Percentiles rank a stretch among this genome's conserved stretches.
phyloP scores from a whole-genome alignment of 179 eudicot species.

The Beta corolliflora region DNA sequence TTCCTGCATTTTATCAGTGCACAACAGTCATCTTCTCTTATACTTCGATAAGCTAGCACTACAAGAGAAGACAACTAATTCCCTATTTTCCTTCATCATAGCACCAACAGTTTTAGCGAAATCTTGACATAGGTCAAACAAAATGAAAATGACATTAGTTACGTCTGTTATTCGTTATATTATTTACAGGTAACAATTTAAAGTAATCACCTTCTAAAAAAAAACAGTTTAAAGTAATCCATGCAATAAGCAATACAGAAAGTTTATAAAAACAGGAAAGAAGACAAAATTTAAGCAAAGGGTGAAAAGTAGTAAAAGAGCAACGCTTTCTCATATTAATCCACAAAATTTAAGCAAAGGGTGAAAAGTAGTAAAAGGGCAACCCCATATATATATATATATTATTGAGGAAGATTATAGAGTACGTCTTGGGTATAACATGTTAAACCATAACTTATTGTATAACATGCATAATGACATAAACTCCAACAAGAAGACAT shows the following conservation, averaged over 20 bases:
- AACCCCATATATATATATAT: not conserved
- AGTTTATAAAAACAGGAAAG: not conserved
- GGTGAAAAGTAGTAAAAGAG: not conserved
- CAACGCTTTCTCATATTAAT: not conserved
- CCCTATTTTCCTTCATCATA: not conserved
- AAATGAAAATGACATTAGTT: not conserved
- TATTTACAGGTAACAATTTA: too few relatives aligned
- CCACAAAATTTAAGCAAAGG: not conserved
- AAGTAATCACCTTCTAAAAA: too few relatives aligned
- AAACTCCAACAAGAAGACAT: too few relatives aligned
- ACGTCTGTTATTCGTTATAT: too few relatives aligned
- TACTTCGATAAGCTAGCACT: not conserved
- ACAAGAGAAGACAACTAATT: not conserved
- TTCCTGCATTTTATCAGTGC: not conserved
- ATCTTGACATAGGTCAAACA: not conserved
- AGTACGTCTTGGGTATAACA: too few relatives aligned
- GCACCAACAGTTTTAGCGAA: not conserved
- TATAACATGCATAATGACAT: too few relatives aligned
- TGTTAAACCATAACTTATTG: too few relatives aligned
- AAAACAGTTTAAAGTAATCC: too few relatives aligned
- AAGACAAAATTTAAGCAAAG: not conserved
- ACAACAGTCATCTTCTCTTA: not conserved
- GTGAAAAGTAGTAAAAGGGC: not conserved
- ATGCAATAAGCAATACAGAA: not conserved
- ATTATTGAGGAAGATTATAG: too few relatives aligned